These are phyloP conservation scores for Cytospora mali DNA, from an alignment of 2,329 filamentous ascomycete genomes.

Conservation along the genomic window DNA sequence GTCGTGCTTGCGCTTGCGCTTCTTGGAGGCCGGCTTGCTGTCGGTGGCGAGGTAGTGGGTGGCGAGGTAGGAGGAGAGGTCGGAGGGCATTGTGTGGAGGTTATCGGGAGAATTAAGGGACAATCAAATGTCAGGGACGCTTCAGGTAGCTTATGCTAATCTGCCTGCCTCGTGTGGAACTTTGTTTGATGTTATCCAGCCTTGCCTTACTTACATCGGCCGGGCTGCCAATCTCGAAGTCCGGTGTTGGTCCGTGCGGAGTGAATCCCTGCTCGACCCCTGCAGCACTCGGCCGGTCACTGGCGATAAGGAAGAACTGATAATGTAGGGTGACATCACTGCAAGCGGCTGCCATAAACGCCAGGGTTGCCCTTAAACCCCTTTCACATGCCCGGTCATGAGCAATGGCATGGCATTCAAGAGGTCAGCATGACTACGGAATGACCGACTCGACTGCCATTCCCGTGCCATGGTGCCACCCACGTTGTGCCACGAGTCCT, in stretches of 20 bases:
- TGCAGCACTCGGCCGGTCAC: neutral
- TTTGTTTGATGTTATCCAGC: neutral
- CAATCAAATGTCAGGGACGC: neutral
- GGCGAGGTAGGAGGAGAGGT: slow-evolving; percentile 83
- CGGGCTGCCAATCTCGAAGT: neutral
- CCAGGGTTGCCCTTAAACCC: no score
- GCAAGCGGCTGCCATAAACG: neutral
- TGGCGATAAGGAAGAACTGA: neutral
- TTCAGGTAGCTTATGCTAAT: neutral
- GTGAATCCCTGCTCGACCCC: neutral
- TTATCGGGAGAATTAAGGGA: neutral
- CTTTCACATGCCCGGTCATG: neutral
- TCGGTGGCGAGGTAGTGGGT: slow-evolving; percentile 79
- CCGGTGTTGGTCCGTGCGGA: neutral
- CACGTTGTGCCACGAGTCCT: neutral
- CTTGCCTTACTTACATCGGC: neutral
- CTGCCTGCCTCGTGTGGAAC: neutral
- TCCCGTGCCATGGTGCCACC: neutral
- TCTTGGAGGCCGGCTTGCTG: slow-evolving; percentile 57
- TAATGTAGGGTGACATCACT: neutral
- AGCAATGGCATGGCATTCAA: neutral
- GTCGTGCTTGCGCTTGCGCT: slow-evolving; percentile 63
- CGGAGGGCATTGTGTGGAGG: slow-evolving; percentile 51
- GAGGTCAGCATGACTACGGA: neutral
- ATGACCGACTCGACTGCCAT: neutral